phyloP scores from a whole-genome alignment of 1,139 yeast genomes.

The Saccharomyces hybrid region DNA sequence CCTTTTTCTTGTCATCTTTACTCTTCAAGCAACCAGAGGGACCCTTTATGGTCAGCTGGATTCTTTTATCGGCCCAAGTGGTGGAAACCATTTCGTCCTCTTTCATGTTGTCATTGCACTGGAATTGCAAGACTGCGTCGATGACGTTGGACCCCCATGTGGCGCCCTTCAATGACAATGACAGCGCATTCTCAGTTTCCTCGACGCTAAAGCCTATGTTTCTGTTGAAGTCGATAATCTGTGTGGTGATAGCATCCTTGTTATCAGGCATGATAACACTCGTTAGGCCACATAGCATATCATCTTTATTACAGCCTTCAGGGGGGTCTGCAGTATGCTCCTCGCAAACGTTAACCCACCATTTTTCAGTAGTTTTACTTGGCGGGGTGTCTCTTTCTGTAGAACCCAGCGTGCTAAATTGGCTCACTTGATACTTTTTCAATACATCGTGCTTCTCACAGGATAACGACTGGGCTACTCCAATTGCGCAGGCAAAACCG shows the following conservation, averaged over 20 bases:
- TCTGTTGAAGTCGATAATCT: constrained; percentile 22
- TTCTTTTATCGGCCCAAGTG: constrained; percentile 22
- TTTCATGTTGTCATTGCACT: constrained; percentile 41
- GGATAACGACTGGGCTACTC: constrained; percentile 10
- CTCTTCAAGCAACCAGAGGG: constrained; percentile 30
- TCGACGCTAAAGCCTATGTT: constrained; percentile 10
- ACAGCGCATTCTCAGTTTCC: constrained; percentile 25
- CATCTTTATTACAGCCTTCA: constrained; percentile 54
- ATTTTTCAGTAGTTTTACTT: constrained; percentile 48
- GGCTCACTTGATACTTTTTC: constrained; percentile 20
- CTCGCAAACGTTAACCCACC: constrained; percentile 70
- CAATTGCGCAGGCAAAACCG: neutral
- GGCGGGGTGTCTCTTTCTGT: constrained; percentile 64
- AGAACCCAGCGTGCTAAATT: constrained; percentile 14
- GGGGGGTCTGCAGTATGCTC: constrained; percentile 32
- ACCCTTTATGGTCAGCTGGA: constrained; percentile 22
- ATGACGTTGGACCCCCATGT: constrained; percentile 63
- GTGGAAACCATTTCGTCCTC: constrained; percentile 29
- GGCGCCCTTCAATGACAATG: constrained; percentile 46
- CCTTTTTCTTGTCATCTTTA: constrained; percentile 18
- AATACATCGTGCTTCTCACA: constrained; percentile 22
- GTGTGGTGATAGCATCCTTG: constrained; percentile 28
- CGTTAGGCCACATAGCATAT: constrained; percentile 66
- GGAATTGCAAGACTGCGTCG: constrained; percentile 44
- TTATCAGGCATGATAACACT: constrained; percentile 39